A percentile compares a stretch with the other conserved stretches of the same genome.
These are phyloP conservation scores for Sphaerulina vaccinii DNA, from an alignment of 2,329 filamentous ascomycete species.

Conservation along the genomic window DNA sequence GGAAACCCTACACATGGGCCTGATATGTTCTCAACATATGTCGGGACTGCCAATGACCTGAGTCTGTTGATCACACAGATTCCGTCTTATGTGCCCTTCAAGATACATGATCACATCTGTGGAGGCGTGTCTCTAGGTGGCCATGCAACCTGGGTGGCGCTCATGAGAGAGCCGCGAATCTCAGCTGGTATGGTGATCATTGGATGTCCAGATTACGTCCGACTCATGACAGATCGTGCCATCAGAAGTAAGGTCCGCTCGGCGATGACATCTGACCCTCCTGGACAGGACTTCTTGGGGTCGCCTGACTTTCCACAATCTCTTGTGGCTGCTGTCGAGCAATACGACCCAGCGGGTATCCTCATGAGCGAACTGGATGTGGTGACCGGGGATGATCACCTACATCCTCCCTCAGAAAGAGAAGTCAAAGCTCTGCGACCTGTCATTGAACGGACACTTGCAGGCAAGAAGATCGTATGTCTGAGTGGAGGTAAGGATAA, in stretches of 20 bases:
- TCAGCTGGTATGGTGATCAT: slow-evolving; percentile 77
- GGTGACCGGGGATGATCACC: slow-evolving; percentile 31
- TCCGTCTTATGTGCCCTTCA: slow-evolving; percentile 63
- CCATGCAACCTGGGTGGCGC: slow-evolving; percentile 79
- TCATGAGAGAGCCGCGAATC: slow-evolving; percentile 76
- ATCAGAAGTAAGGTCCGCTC: slow-evolving; percentile 64
- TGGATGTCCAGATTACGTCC: slow-evolving; percentile 83
- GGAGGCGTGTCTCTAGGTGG: slow-evolving; percentile 84
- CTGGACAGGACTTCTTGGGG: slow-evolving; percentile 67
- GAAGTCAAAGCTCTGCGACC: slow-evolving; percentile 45
- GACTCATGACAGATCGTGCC: slow-evolving; percentile 79
- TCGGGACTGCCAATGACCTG: slow-evolving; percentile 72
- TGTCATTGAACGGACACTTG: slow-evolving; percentile 37
- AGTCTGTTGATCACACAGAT: slow-evolving; percentile 73
- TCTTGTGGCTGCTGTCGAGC: slow-evolving; percentile 62
- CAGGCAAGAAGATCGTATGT: slow-evolving; percentile 63
- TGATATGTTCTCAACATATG: slow-evolving; percentile 84
- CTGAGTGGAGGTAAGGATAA: slow-evolving; percentile 68
- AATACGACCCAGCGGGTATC: slow-evolving; percentile 72
- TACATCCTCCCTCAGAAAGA: slow-evolving; percentile 43
- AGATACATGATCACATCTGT: slow-evolving; percentile 64
- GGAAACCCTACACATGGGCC: slow-evolving; percentile 81
- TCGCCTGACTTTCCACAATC: slow-evolving; percentile 72
- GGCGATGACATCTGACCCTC: slow-evolving; percentile 47
- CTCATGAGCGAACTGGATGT: slow-evolving; percentile 54